Evolutionary conservation across 2,329 filamentous ascomycete genomes (phyloP).

Genomic region (Bipolaris victoriae): DNA sequence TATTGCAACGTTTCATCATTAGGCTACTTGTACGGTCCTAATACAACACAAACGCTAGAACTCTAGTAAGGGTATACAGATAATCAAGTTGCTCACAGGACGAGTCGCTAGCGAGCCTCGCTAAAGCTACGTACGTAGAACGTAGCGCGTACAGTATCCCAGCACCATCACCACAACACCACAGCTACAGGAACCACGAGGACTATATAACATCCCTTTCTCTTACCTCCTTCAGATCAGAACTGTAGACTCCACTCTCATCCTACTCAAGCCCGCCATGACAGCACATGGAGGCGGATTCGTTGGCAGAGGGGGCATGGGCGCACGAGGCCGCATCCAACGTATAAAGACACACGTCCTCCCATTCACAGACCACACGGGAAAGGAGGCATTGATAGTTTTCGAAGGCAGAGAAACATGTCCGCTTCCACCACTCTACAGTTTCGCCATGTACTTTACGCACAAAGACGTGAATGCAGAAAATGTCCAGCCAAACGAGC

Average conservation of each 20-base stretch:
- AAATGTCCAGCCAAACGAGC: slow-evolving; percentile 14
- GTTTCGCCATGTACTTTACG: slow-evolving; percentile 22
- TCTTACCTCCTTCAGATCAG: background rate
- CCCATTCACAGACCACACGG: slow-evolving; percentile 17
- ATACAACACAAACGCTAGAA: background rate
- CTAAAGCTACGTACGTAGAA: background rate
- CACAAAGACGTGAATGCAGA: slow-evolving; percentile 13
- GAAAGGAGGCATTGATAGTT: slow-evolving; percentile 14
- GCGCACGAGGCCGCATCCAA: slow-evolving; percentile 14
- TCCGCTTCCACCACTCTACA: slow-evolving; percentile 18
- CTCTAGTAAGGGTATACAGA: background rate
- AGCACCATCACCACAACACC: background rate
- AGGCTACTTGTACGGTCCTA: background rate
- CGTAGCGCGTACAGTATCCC: background rate
- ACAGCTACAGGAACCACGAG: background rate
- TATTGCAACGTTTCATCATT: background rate
- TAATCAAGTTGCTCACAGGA: background rate
- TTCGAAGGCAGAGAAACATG: slow-evolving; percentile 12
- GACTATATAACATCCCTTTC: background rate
- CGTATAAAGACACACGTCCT: slow-evolving; percentile 18
- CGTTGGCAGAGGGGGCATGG: slow-evolving; percentile 11
- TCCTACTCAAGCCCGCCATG: slow-evolving; percentile 9
- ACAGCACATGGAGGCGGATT: slow-evolving; percentile 10
- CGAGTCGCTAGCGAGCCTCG: background rate
- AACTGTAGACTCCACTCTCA: background rate